A percentile compares a stretch with the other conserved stretches of the same genome.
Evolutionary conservation across 2,329 filamentous ascomycete genomes (phyloP).

Genomic region (Stagonosporopsis cucurbitacearum): DNA sequence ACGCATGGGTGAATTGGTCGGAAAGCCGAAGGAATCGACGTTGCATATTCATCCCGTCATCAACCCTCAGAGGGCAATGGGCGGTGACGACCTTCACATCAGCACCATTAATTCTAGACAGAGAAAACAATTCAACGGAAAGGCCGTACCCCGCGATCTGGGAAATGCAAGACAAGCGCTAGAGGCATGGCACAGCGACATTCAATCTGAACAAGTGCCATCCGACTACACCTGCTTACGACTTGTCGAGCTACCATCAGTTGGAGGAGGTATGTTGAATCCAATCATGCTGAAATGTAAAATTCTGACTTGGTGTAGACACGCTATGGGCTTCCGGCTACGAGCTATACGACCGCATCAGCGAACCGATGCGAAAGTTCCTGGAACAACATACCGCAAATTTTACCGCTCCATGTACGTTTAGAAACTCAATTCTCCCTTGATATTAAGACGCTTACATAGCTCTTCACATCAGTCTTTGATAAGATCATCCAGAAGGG

Average conservation of each 20-base stretch:
- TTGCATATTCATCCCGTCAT: conserved; percentile 67
- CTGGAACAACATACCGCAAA: conserved; percentile 53
- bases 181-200: conserved; percentile 60
- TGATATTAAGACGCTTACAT: not conserved
- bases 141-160: conserved; percentile 14
- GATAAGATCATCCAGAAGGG: not conserved
- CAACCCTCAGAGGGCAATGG: conserved; percentile 1
- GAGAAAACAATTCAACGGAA: conserved; percentile 43
- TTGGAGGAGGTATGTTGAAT: conserved; percentile 52
- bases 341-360: conserved; percentile 70
- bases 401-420: not conserved
- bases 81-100: not conserved
- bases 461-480: not conserved
- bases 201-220: conserved; percentile 67
- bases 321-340: conserved; percentile 74
- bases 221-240: conserved; percentile 68
- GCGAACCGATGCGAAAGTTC: conserved; percentile 55
- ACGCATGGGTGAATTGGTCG: conserved; percentile 64
- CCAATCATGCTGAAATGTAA: conserved; percentile 25
- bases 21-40: conserved; percentile 63
- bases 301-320: conserved; percentile 41
- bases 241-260: conserved; percentile 38
- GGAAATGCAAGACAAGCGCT: not conserved
- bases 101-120: not conserved
- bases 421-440: not conserved